Base-by-base conservation (phyloP, 257 asterid species). In the Jacaranda copaia region DNA sequence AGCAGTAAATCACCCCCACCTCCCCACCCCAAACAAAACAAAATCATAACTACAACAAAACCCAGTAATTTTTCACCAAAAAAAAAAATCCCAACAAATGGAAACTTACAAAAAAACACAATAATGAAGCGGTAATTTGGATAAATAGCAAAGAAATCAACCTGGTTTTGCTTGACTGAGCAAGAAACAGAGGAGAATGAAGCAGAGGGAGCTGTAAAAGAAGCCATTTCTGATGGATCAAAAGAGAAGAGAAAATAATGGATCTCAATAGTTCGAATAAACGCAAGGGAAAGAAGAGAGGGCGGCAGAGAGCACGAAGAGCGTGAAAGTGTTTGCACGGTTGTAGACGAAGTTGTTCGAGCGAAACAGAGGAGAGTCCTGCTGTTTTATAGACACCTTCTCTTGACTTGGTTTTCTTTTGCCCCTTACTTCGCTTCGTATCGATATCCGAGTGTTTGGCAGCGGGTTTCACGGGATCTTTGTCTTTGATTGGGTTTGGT, bases 261-360 rank as follows among this genome's bases (percentile, higher is more conserved):
- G 90, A 81, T 84, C 90, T 81, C 79, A 52, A 48, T 76, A 62
- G 9, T 59, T 7, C 55, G 49, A 64, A 38, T 40, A 60, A 53
- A 3, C 39, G 43, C 57, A 68, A 9, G 39, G 18, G 68, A 40
- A 43, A 45, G 78, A 78, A 14, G 70, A 78, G 85, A 81, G 79
- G 83, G 87, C 77, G 90, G 88, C 92, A 94, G 92, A 89, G 84
- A 77, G 85, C 79, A 83, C 93, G 68, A 92, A 84, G 92, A 83
- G 82, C 11, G 82, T 77, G 87, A 36, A 13, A 16, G 1, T 20
- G 38, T 52, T 14, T 62, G 63, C 70, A 55, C 59, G 68, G 73
- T 8, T n/a, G n/a, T n/a, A n/a, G n/a, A n/a, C n/a, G n/a, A 55
- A 42, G 75, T 25, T 15, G 69, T 19, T 52, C 20, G 69, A 20